These are phyloP conservation scores for Coemansia biformis DNA, from an alignment of 192 early-diverging fungal species.

Conservation along the genomic window DNA sequence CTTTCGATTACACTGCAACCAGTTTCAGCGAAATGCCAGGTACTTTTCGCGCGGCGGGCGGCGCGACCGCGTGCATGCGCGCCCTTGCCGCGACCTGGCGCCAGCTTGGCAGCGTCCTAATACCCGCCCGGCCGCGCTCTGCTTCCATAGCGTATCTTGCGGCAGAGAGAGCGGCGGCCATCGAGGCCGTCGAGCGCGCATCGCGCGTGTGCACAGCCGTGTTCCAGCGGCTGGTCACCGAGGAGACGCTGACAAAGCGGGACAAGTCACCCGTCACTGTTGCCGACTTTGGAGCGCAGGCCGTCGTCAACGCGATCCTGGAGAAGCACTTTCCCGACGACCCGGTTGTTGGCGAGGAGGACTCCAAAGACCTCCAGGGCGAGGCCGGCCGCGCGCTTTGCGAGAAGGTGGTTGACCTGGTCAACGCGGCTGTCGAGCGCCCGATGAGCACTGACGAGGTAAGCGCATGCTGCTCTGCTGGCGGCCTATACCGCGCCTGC, in stretches of 20 bases:
- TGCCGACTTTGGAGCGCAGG: constrained; percentile 94
- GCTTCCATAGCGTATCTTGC: constrained; percentile 43
- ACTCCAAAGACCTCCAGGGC: constrained; percentile 76
- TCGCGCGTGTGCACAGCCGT: constrained; percentile 84
- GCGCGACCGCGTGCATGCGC: too few relatives aligned
- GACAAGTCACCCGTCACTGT: constrained; percentile 99
- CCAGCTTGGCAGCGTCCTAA: background rate
- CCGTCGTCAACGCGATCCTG: constrained; percentile 83
- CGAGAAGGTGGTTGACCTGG: constrained; percentile 76
- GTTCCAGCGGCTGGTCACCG: constrained; percentile 72
- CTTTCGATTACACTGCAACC: too few relatives aligned
- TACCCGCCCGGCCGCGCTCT: background rate
- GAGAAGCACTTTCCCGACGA: constrained; percentile 74
- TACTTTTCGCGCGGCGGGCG: background rate
- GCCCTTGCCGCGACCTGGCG: too few relatives aligned
- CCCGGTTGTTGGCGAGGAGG: constrained; percentile 95
- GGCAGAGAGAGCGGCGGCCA: constrained; percentile 74
- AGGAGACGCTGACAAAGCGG: constrained; percentile 81
- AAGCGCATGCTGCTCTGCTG: constrained; percentile 17
- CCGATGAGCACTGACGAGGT: constrained; percentile 62
- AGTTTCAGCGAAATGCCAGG: too few relatives aligned
- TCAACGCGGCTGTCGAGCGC: constrained; percentile 59
- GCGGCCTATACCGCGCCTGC: background rate
- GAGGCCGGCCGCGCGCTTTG: constrained; percentile 60
- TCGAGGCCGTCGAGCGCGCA: constrained; percentile 83